Percentiles rank a stretch among this genome's conserved stretches.
phyloP scores from a whole-genome alignment of 2,329 filamentous ascomycete species.

The Plectosphaerella plurivora region DNA sequence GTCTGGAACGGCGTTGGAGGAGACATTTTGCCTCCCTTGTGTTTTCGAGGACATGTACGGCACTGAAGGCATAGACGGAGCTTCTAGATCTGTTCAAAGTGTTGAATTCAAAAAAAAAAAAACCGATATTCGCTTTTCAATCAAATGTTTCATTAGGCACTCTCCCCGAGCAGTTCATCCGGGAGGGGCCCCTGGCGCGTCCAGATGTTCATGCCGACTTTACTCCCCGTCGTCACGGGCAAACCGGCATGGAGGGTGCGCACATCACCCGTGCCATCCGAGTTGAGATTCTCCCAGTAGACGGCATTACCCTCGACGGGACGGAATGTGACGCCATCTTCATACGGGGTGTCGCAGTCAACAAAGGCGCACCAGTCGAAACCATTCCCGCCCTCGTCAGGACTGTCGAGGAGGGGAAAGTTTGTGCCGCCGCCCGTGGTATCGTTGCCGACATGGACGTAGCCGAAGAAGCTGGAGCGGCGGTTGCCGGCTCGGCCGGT shows the following conservation, averaged over 20 bases:
- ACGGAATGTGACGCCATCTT: constrained; percentile 41
- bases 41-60: too few relatives aligned
- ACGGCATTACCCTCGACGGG: constrained; percentile 42
- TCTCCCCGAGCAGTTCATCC: constrained; percentile 23
- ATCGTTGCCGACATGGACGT: constrained; percentile 33
- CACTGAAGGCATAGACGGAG: too few relatives aligned
- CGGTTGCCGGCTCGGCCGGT: constrained; percentile 36
- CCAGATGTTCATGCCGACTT: constrained; percentile 51
- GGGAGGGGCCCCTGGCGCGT: constrained; percentile 36
- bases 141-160: too few relatives aligned
- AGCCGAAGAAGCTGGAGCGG: constrained; percentile 42
- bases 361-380: constrained; percentile 25
- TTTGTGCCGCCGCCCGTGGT: constrained; percentile 44
- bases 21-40: too few relatives aligned
- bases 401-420: constrained; percentile 37
- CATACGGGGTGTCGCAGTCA: constrained; percentile 44
- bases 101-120: too few relatives aligned
- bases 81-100: too few relatives aligned
- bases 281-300: constrained; percentile 41
- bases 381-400: constrained; percentile 16
- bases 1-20: not conserved
- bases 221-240: constrained; percentile 38
- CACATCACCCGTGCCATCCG: constrained; percentile 33
- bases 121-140: too few relatives aligned
- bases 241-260: constrained; percentile 41